These are phyloP conservation scores for Carex kokanica DNA, from an alignment of 176 grass and related monocot genomes.

Conservation along the genomic window DNA sequence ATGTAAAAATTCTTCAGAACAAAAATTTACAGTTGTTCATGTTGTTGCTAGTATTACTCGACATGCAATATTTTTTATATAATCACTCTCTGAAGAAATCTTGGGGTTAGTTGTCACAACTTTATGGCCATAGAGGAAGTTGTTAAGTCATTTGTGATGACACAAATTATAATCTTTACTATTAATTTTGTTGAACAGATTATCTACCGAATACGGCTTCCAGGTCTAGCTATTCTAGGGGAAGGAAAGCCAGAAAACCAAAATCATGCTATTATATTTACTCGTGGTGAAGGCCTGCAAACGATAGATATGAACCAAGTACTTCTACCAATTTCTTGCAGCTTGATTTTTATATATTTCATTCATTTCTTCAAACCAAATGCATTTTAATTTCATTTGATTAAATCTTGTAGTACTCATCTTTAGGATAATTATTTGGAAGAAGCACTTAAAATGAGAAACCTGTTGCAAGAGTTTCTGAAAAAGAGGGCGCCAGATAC, in stretches of 20 bases:
- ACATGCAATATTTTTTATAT: not conserved
- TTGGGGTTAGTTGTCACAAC: not conserved
- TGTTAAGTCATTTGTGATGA: not conserved
- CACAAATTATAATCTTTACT: not conserved
- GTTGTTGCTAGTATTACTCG: not conserved
- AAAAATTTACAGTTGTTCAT: not conserved
- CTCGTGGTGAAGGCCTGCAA: conserved; percentile 91
- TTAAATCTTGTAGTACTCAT: conserved; percentile 30
- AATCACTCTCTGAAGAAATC: not conserved
- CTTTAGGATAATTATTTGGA: conserved; percentile 95
- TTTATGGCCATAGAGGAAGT: not conserved
- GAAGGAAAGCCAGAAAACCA: conserved; percentile 98
- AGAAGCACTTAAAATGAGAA: conserved; percentile 99
- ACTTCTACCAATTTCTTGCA: conserved; percentile 20
- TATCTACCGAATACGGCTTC: conserved; percentile 93
- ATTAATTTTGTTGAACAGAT: conserved; percentile 35
- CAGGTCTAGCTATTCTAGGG: conserved; percentile 79
- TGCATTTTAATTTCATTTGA: conserved; percentile 23
- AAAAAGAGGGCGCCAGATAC: conserved; percentile 50
- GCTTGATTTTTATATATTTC: not conserved
- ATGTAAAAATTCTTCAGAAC: not conserved
- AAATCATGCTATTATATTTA: conserved; percentile 96
- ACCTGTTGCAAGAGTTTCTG: conserved; percentile 88
- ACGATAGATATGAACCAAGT: conserved; percentile 99
- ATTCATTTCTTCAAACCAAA: conserved; percentile 14